Base-by-base conservation (phyloP, 2,329 filamentous ascomycete species). In the Aspergillus udagawae region DNA sequence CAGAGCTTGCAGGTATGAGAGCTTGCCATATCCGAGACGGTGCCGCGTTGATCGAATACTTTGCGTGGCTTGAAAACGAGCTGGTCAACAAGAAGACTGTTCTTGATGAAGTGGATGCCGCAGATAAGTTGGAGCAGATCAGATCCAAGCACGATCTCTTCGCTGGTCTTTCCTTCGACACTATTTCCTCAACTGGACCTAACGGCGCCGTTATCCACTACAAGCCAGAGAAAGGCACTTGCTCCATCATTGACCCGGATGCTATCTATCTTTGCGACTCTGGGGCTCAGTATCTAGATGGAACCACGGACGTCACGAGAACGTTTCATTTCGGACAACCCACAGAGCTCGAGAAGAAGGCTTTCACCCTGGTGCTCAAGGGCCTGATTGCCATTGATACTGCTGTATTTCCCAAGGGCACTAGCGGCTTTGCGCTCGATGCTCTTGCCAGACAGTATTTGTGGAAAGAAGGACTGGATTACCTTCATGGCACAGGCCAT, bases 151-250 rank as follows among this genome's bases (percentile, higher is more conserved):
- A 86, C 56, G 79, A 92, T 57, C 81, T 90, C 61, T 99, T 92
- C 72, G 90, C 90, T 51, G 94, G 94, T 5, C 81, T 97, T 17
- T 97, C 92, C 0, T 99, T 99, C 69, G 87, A 92, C 64, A 97
- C 94, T 1, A 99, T 99, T 60, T 97, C 93, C 0, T 96, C 92
- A 0, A 97, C 92, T 0, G 94, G 94, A 2, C 79, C 93, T 1
- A 96, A 94, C 72, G 94, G 92, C 57, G 94, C 94, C 4, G 84
- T 99, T 12, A 99, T 99, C 57, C 94, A 99, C 73, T 99, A 99
- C 79, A 90, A 89, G 65, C 92, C 94, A 0, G 90, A 96, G 70
- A 86, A 83, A 55, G 91, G 89, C 21, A 88, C 82, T 61, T 97
- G 93, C 75, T 84, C 92, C 8, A 79, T 84, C 28, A 91, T 99